Conservation (phyloP, 805 yeast species). For the Scheffersomyces ergatensis region DNA sequence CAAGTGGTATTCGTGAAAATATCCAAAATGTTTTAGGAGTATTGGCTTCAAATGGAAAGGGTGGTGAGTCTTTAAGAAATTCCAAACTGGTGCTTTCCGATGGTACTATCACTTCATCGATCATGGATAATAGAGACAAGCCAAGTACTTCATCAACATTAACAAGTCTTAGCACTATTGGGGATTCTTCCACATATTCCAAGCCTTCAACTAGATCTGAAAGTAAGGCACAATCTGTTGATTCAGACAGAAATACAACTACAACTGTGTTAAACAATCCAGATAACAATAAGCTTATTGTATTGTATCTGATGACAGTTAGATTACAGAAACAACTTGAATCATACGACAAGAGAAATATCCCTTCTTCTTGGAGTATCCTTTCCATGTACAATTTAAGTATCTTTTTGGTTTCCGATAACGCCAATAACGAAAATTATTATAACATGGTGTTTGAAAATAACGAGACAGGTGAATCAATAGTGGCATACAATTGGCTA, state of each 20-base stretch:
- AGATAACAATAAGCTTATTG: constrained; percentile 16
- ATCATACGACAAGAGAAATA: constrained; percentile 21
- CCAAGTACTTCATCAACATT: constrained; percentile 23
- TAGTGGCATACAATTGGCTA: constrained; percentile 25
- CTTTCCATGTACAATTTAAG: constrained; percentile 37
- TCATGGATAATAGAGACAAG: constrained; percentile 27
- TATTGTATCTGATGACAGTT: constrained; percentile 21
- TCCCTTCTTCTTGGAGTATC: constrained; percentile 43
- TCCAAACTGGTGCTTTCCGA: constrained; percentile 16
- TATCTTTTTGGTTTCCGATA: constrained; percentile 27
- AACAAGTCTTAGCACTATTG: constrained; percentile 15
- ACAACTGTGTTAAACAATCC: constrained; percentile 20
- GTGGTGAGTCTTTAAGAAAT: constrained; percentile 1
- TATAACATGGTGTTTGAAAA: constrained; percentile 26
- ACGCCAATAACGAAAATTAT: constrained; percentile 18
- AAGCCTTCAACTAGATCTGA: not conserved
- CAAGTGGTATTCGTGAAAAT: constrained; percentile 21
- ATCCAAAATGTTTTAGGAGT: constrained; percentile 27
- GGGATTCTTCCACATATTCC: constrained; percentile 3
- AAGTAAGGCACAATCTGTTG: not conserved
- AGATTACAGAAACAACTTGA: constrained; percentile 37
- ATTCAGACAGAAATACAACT: not conserved
- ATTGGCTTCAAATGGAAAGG: constrained; percentile 9
- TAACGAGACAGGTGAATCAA: constrained; percentile 9
- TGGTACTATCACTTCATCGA: constrained; percentile 33